Evolutionary conservation across 2,329 filamentous ascomycete species (phyloP).

Genomic region (Venturia aucupariae): DNA sequence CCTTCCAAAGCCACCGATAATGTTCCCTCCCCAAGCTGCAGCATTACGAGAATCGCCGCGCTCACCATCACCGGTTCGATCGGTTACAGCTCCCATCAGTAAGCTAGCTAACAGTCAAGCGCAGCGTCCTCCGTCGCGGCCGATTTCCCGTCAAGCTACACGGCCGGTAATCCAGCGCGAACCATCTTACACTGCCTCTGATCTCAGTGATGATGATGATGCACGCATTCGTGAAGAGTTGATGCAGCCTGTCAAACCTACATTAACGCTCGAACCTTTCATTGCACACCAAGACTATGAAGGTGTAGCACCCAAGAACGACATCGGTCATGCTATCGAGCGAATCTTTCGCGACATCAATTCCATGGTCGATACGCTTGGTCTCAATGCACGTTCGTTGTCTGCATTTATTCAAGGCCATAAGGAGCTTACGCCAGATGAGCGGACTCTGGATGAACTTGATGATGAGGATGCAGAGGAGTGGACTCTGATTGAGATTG

Average conservation of each 20-base stretch:
- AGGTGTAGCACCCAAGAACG: constrained; percentile 21
- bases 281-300: constrained; percentile 45
- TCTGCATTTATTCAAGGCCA: constrained; percentile 58
- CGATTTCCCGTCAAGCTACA: not conserved
- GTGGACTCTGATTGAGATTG: constrained; percentile 70
- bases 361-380: constrained; percentile 88
- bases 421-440: constrained; percentile 39
- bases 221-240: constrained; percentile 57
- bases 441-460: constrained; percentile 58
- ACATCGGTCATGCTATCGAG: constrained; percentile 38
- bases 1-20: constrained; percentile 36
- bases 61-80: constrained; percentile 62
- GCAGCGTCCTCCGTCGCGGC: constrained; percentile 11
- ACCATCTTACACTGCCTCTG: not conserved
- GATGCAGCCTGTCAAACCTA: constrained; percentile 51
- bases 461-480: constrained; percentile 48
- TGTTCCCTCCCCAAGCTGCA: constrained; percentile 35
- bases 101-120: constrained; percentile 5
- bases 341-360: constrained; percentile 68
- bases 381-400: constrained; percentile 68
- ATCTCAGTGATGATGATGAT: constrained; percentile 58
- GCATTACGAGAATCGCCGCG: constrained; percentile 48
- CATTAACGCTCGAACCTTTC: constrained; percentile 56
- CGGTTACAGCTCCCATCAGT: constrained; percentile 40
- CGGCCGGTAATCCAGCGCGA: not conserved